Evolutionary conservation across 768 basidiomycete species (phyloP).

Genomic region (Amanita rimosa): DNA sequence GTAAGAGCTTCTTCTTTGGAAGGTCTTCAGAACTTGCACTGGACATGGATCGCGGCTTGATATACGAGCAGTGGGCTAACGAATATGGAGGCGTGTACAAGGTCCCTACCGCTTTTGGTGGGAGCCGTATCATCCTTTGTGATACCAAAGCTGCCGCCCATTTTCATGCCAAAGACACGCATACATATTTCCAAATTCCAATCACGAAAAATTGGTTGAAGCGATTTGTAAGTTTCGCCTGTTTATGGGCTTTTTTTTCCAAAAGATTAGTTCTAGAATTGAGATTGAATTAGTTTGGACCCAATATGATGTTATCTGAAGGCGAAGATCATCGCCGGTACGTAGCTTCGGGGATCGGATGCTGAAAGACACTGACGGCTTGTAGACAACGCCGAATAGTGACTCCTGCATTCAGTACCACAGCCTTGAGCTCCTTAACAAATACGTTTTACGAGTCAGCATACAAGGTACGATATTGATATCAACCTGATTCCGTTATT

Average conservation of each 20-base stretch:
- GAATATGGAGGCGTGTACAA: conserved; percentile 16
- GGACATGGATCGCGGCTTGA: conserved; percentile 16
- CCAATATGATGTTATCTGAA: conserved; percentile 25
- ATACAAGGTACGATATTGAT: conserved; percentile 20
- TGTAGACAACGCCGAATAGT: conserved; percentile 27
- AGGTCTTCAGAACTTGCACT: conserved; percentile 17
- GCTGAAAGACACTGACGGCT: not conserved
- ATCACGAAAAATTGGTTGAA: conserved; percentile 15
- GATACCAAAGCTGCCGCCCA: conserved; percentile 17
- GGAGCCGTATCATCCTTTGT: conserved; percentile 13
- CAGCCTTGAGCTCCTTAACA: conserved; percentile 24
- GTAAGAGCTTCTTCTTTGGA: conserved; percentile 32
- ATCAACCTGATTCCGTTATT: no score
- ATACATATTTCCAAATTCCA: conserved; percentile 13
- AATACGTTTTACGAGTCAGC: conserved; percentile 28
- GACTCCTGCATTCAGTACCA: conserved; percentile 28
- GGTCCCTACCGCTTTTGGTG: conserved; percentile 11
- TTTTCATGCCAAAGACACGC: conserved; percentile 17
- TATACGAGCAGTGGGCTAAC: conserved; percentile 20
- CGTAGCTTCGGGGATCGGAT: not conserved
- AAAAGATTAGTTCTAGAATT: not conserved
- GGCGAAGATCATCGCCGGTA: conserved; percentile 34
- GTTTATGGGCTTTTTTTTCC: not conserved
- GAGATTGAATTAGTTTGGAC: conserved; percentile 15
- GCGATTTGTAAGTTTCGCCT: conserved; percentile 7